Conservation (phyloP, 2,329 filamentous ascomycete genomes). For the Emergomyces pasteurianus region DNA sequence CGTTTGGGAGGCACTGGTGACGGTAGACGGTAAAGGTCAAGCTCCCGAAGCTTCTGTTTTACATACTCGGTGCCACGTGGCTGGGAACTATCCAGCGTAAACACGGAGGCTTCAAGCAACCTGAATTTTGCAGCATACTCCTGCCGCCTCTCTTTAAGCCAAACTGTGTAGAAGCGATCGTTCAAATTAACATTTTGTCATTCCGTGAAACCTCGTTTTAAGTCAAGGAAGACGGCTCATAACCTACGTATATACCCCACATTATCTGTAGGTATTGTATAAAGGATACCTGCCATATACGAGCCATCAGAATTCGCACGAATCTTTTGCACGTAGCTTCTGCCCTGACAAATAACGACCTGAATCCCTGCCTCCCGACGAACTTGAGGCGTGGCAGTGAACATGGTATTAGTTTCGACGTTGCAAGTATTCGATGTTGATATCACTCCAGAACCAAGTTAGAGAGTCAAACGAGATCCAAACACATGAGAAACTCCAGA, state of each 20-base stretch:
- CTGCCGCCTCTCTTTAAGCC: neutral
- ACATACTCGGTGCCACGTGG: neutral
- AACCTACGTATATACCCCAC: neutral
- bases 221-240: neutral
- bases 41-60: neutral
- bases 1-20: neutral
- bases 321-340: neutral
- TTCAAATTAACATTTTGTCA: neutral
- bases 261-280: neutral
- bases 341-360: neutral
- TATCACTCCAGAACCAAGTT: neutral
- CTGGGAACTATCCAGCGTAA: neutral
- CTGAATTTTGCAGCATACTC: neutral
- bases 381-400: neutral
- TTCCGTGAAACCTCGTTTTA: neutral
- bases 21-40: neutral
- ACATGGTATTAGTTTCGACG: neutral
- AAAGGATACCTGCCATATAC: neutral
- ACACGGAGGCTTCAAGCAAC: neutral
- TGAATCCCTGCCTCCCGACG: neutral
- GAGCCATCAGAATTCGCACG: neutral
- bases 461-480: neutral
- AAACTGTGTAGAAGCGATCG: neutral
- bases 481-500: neutral
- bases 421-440: neutral